Percentiles rank a stretch among this genome's conserved stretches.
Evolutionary conservation across 192 early-diverging fungal genomes (phyloP).

Genomic region (Entomortierella beljakovae): DNA sequence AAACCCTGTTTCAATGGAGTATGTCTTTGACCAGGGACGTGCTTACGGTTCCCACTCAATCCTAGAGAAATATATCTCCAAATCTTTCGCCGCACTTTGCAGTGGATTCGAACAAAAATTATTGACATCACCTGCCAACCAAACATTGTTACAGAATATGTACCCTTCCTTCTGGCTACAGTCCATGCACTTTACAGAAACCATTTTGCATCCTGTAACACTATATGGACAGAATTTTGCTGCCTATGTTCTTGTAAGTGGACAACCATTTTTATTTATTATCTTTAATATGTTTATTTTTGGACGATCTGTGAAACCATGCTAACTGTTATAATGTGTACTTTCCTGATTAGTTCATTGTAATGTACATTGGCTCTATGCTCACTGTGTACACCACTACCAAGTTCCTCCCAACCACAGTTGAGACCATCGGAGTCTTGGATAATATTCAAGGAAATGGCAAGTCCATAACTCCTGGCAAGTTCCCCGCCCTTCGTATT

Average conservation of each 20-base stretch:
- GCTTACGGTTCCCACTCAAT: slow-evolving; percentile 47
- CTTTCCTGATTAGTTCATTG: slow-evolving; percentile 28
- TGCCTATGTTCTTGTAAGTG: slow-evolving; percentile 46
- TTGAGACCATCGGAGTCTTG: slow-evolving; percentile 50
- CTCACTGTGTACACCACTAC: slow-evolving; percentile 44
- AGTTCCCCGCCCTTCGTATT: slow-evolving; percentile 51
- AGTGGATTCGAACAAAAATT: slow-evolving; percentile 21
- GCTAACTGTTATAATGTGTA: background rate
- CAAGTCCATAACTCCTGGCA: background rate
- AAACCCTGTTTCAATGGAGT: slow-evolving; percentile 40
- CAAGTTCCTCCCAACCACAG: slow-evolving; percentile 49
- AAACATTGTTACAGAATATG: slow-evolving; percentile 41
- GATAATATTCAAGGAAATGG: background rate
- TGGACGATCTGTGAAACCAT: background rate
- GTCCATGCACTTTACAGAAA: slow-evolving; percentile 32
- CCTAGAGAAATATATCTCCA: slow-evolving; percentile 42
- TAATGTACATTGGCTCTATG: slow-evolving; percentile 45
- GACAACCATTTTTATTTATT: background rate
- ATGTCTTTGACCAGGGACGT: slow-evolving; percentile 51
- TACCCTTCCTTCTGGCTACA: slow-evolving; percentile 41
- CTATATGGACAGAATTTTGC: slow-evolving; percentile 53
- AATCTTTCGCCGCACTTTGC: slow-evolving; percentile 24
- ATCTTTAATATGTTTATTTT: background rate
- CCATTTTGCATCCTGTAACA: slow-evolving; percentile 41
- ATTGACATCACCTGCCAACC: slow-evolving; percentile 47